Percentiles rank a stretch among this genome's conserved stretches.
phyloP scores from a whole-genome alignment of 2,329 filamentous ascomycete genomes.

The Pestalotiopsis sp. region DNA sequence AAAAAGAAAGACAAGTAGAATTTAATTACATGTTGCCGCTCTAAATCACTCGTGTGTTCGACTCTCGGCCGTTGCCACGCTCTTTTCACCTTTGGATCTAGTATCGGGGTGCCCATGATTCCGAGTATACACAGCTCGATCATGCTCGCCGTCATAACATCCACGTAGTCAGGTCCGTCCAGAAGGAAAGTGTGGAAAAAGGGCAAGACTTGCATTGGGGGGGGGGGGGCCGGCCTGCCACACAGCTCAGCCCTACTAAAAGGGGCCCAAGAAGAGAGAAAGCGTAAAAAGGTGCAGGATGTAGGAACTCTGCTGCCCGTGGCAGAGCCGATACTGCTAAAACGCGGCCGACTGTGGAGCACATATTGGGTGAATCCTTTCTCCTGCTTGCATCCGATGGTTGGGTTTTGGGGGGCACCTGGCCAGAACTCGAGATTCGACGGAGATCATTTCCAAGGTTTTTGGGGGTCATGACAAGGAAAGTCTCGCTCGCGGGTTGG shows the following conservation, averaged over 20 bases:
- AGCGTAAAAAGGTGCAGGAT: neutral
- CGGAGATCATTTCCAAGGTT: neutral
- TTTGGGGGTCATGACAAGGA: neutral
- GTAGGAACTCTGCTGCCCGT: neutral
- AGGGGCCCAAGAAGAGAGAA: neutral
- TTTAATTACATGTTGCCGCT: neutral
- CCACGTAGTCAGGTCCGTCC: neutral
- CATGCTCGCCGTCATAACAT: neutral
- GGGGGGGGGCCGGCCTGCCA: neutral
- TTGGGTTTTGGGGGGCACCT: neutral
- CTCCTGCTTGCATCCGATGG: neutral
- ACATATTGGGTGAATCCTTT: neutral
- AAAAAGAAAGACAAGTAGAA: neutral
- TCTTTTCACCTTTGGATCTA: neutral
- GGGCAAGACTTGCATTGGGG: neutral
- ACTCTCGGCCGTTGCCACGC: neutral
- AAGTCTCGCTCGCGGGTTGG: neutral
- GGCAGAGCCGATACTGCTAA: neutral
- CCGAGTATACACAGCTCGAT: neutral
- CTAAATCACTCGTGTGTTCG: neutral
- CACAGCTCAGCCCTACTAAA: neutral
- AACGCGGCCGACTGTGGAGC: slow-evolving; percentile 4
- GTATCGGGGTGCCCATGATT: neutral
- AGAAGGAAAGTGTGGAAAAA: too few relatives aligned
- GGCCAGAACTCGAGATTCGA: neutral